Conservation (phyloP, 306 rosid species). For the Fragaria nilgerrensis region DNA sequence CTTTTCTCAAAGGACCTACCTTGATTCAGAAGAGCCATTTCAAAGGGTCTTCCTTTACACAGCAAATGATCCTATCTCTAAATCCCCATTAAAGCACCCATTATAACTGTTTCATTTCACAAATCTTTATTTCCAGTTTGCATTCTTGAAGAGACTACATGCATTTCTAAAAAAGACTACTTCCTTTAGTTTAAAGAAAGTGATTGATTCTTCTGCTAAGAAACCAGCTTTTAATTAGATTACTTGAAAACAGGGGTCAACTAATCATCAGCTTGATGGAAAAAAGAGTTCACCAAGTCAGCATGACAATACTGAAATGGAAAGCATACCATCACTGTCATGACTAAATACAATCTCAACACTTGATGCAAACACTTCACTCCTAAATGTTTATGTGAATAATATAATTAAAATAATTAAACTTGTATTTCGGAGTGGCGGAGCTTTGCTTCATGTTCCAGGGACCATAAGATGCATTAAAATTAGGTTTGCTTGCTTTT, state of each 20-base stretch:
- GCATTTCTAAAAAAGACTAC: not conserved
- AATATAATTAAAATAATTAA: not conserved
- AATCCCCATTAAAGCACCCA: not conserved
- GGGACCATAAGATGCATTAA: too few relatives aligned
- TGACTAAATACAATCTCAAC: slow-evolving; percentile 6
- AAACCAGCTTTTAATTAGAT: not conserved
- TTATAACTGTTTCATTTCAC: not conserved
- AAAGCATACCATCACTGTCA: not conserved
- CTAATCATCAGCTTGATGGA: slow-evolving; percentile 13
- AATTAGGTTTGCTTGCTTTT: too few relatives aligned
- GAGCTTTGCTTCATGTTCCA: too few relatives aligned
- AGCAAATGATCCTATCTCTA: not conserved
- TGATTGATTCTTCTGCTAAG: not conserved
- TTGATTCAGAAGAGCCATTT: not conserved
- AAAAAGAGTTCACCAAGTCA: slow-evolving; percentile 15
- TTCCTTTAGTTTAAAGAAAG: not conserved
- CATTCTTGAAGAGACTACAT: not conserved
- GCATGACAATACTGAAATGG: slow-evolving; percentile 26
- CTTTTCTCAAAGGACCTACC: not conserved
- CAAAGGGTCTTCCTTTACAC: not conserved
- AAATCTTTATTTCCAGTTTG: not conserved
- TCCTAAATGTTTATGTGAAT: not conserved
- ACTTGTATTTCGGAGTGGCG: too few relatives aligned
- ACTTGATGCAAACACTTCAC: not conserved
- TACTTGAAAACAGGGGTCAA: slow-evolving; percentile 10